phyloP scores from a whole-genome alignment of 2,329 filamentous ascomycete species.

The Penicillium aurantiogriseum region DNA sequence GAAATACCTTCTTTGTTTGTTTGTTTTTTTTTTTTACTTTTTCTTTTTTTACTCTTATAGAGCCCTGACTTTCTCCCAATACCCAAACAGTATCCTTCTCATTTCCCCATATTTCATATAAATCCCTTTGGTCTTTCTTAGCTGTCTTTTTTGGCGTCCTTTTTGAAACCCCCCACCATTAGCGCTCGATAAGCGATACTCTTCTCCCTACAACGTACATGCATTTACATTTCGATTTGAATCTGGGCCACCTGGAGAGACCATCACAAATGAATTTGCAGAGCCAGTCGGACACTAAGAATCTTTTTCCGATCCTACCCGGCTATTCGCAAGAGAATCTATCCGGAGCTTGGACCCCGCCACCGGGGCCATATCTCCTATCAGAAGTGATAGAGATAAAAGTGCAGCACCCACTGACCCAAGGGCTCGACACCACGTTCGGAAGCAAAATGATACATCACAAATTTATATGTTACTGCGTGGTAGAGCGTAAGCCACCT shows the following conservation, averaged over 20 bases:
- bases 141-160: background rate
- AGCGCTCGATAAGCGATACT: conserved; percentile 13
- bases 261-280: conserved; percentile 10
- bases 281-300: conserved; percentile 4
- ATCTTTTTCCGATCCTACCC: conserved; percentile 11
- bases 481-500: background rate
- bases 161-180: background rate
- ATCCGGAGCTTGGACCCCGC: conserved; percentile 20
- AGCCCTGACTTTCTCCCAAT: no score
- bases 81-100: background rate
- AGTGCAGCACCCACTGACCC: conserved; percentile 13
- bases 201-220: background rate
- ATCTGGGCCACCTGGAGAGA: conserved; percentile 15
- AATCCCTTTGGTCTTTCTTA: background rate
- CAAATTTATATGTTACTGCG: background rate
- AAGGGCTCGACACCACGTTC: conserved; percentile 1
- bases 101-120: background rate
- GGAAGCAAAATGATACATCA: conserved; percentile 5
- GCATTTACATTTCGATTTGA: conserved; percentile 14
- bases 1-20: background rate
- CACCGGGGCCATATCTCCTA: conserved; percentile 10
- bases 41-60: no score
- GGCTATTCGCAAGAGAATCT: conserved; percentile 6
- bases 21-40: no score
- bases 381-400: conserved; percentile 17